Percentiles rank a stretch among this genome's conserved stretches.
Conservation (phyloP, 2,329 filamentous ascomycete species). For the Trichoderma sp. region DNA sequence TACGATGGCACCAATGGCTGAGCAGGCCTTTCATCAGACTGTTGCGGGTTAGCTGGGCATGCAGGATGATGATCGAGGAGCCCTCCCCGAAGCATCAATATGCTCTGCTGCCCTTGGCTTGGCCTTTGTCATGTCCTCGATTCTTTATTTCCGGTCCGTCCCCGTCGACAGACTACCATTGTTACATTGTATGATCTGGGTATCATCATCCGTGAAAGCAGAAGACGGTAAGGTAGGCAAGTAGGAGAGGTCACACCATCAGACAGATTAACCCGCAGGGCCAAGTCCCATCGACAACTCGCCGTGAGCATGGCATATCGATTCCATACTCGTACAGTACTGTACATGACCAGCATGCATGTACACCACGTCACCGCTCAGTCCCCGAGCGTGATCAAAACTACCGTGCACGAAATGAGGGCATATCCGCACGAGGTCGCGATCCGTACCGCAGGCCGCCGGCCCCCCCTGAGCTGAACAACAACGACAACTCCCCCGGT, state of each 20-base stretch:
- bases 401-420: conserved; percentile 20
- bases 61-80: not conserved
- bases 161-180: not conserved
- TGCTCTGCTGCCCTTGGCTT: not conserved
- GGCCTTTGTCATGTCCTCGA: not conserved
- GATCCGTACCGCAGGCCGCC: conserved; percentile 16
- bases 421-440: conserved; percentile 9
- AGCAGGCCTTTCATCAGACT: no score
- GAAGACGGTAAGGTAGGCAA: no score
- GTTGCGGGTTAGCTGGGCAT: not conserved
- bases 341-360: not conserved
- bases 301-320: no score
- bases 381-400: conserved; percentile 25
- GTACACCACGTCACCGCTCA: conserved; percentile 23
- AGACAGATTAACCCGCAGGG: no score
- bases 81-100: conserved; percentile 1
- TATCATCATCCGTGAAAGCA: not conserved
- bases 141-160: not conserved
- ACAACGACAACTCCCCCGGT: not conserved
- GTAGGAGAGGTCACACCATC: no score
- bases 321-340: not conserved
- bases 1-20: no score
- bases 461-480: conserved; percentile 27
- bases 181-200: not conserved
- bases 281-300: not conserved